phyloP scores from a whole-genome alignment of 768 basidiomycete genomes.

The Artomyces pyxidatus region DNA sequence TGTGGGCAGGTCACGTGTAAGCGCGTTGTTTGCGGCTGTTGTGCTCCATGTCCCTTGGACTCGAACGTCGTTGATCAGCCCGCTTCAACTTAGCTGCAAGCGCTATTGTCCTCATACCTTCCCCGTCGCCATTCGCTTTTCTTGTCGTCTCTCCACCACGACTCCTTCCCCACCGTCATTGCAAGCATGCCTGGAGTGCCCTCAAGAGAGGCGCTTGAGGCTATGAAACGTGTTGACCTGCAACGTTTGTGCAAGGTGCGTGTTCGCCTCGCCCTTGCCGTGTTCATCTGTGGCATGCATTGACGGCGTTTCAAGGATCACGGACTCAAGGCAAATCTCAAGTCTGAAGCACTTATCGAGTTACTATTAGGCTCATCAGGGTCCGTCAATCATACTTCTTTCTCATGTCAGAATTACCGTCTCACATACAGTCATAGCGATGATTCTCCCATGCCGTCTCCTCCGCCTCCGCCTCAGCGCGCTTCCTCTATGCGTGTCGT shows the following conservation, averaged over 20 bases:
- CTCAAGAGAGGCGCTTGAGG: conserved; percentile 38
- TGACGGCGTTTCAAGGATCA: conserved; percentile 48
- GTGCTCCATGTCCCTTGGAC: not conserved
- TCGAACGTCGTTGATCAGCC: not conserved
- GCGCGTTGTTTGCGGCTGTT: not conserved
- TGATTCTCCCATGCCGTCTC: conserved; percentile 10
- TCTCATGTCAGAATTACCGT: conserved; percentile 7
- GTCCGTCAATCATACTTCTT: conserved; percentile 1
- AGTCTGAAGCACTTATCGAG: conserved; percentile 72
- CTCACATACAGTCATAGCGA: conserved; percentile 16
- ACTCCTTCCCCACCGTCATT: not conserved
- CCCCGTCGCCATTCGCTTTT: not conserved
- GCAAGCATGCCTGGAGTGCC: conserved; percentile 33
- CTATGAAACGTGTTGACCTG: conserved; percentile 42
- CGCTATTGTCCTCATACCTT: not conserved
- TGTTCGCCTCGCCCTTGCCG: conserved; percentile 7
- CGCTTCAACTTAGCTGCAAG: not conserved
- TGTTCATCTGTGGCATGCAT: conserved; percentile 2
- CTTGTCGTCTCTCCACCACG: not conserved
- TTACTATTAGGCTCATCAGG: conserved; percentile 46
- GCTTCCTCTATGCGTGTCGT: conserved; percentile 2
- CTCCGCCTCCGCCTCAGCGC: conserved; percentile 1
- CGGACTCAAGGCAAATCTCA: conserved; percentile 77
- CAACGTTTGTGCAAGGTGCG: conserved; percentile 58
- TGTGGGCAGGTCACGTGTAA: not conserved